Conservation (phyloP, 176 grass and related monocot genomes). For the Saccharum officinarum region DNA sequence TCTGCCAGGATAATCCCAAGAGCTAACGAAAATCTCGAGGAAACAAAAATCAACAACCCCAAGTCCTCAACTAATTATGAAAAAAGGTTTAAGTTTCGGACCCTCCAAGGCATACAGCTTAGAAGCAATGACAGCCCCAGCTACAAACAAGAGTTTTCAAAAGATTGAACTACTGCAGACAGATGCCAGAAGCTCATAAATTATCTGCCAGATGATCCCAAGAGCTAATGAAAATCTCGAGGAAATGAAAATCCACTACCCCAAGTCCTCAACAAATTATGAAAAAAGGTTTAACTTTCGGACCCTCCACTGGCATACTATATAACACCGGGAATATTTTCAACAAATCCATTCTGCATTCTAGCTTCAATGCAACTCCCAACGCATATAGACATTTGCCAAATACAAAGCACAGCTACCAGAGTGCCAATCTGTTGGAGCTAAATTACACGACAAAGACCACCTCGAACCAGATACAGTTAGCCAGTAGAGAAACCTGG, state of each 20-base stretch:
- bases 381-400: neutral
- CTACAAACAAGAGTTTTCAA: neutral
- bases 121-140: neutral
- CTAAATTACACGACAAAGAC: neutral
- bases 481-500: neutral
- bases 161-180: neutral
- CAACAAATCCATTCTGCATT: neutral
- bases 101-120: neutral
- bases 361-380: neutral
- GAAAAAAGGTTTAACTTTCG: conserved; percentile 16
- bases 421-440: neutral
- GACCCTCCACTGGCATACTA: neutral
- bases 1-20: neutral
- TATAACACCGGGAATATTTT: neutral
- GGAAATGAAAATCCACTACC: neutral
- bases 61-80: neutral
- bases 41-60: neutral
- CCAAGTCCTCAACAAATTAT: neutral
- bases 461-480: neutral
- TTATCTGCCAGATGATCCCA: neutral
- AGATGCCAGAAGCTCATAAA: conserved; percentile 20
- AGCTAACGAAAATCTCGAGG: neutral
- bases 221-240: neutral
- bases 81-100: conserved; percentile 16
- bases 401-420: neutral